Base-by-base conservation (phyloP, 2,329 filamentous ascomycete genomes). In the Cordyceps cicadae region DNA sequence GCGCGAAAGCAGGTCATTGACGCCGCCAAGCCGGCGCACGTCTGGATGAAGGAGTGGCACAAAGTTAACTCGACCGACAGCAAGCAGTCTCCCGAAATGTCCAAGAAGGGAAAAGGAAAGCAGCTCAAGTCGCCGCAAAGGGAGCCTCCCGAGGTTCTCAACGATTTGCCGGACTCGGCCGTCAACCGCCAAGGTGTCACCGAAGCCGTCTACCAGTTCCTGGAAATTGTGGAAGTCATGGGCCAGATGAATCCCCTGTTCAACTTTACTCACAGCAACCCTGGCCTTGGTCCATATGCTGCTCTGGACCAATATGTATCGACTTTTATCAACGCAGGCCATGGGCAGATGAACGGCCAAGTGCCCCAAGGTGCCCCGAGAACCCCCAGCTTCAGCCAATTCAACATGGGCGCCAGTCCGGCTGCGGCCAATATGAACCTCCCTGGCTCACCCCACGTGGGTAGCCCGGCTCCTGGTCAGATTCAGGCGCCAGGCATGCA, bases 401-500 rank as follows among this genome's bases (percentile, higher is more conserved):
- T 87, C 65, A 76, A 76, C 6, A 79, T 87, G 70, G 82, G 82
- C 15, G 77, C 81, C 39, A 87, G 83, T 64, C 85, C 85, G 24
- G 83, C 83, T 14, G 73, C 80, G 37, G 76, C 76, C n/a, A 82
- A 87, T 65, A 79, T 86, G 64, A 79, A 82, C 66, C 77, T 87
- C 5, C 84, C 85, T 32, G 84, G 83, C 17, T 87, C 85, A 15
- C 84, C 84, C 55, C 83, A 85, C 59, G 67, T 78, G 60, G 80
- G 58, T 32, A 87, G 83, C 69, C 86, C 86, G 9, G 84, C 83
- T 19, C 80, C 81, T 15, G 83, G 81, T 17, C 77, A 81, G 57
- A 85, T 87, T 79, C 83, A 85, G 70, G 83, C 84, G 56, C 85
- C 85, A 24, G 78, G 78, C 63, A 88, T 88, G 85, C 83, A 85